A percentile compares a stretch with the other conserved stretches of the same genome.
Evolutionary conservation across 169 alveolate genomes (phyloP).

Genomic region (Plasmodium vivax): DNA sequence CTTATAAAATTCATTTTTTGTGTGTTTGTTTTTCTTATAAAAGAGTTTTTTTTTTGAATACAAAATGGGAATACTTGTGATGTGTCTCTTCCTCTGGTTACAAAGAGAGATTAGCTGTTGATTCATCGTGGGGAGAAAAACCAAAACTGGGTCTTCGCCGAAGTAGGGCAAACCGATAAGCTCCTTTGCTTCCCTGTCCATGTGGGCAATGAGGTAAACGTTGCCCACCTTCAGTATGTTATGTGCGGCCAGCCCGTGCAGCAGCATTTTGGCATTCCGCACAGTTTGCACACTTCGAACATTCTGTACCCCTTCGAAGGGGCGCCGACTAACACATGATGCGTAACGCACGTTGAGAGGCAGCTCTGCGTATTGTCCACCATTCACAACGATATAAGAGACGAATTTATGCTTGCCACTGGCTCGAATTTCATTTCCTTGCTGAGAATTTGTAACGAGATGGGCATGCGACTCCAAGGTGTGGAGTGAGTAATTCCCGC

Average conservation of each 20-base stretch:
- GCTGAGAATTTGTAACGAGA: not conserved
- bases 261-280: constrained; percentile 3
- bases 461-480: not conserved
- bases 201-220: constrained; percentile 11
- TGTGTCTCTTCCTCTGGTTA: not conserved
- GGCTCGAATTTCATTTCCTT: not conserved
- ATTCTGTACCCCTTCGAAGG: not conserved
- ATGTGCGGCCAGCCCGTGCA: not conserved
- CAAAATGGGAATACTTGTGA: constrained; percentile 1
- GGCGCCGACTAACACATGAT: not conserved
- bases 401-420: not conserved
- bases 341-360: not conserved
- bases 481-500: not conserved
- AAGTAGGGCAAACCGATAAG: not conserved
- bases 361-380: not conserved
- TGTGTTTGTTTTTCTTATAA: constrained; percentile 34
- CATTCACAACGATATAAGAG: not conserved
- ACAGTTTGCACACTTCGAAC: not conserved
- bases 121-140: not conserved
- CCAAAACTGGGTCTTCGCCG: not conserved
- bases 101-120: not conserved
- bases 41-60: constrained; percentile 18
- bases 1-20: constrained; percentile 19
- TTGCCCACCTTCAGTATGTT: constrained; percentile 13
- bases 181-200: not conserved